These are phyloP conservation scores for Camellia lanceoleosa DNA, from an alignment of 148 eudicot genomes.

Conservation along the genomic window DNA sequence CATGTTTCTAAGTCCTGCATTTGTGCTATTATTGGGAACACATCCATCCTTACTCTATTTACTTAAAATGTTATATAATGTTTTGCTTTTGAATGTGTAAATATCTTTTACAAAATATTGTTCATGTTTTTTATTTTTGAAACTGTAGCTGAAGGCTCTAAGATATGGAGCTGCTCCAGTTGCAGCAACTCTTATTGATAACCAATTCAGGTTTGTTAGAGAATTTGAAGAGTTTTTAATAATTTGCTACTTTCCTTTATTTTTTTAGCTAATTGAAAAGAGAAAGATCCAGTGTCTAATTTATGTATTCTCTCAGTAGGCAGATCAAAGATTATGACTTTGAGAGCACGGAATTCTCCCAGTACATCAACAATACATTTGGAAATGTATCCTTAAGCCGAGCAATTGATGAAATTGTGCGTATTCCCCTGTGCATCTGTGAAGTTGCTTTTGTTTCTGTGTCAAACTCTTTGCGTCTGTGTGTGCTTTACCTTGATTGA, in stretches of 20 bases:
- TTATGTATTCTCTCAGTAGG: conserved; percentile 26
- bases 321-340: conserved; percentile 27
- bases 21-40: background rate
- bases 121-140: background rate
- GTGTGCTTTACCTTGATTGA: background rate
- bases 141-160: conserved; percentile 50
- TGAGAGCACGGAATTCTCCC: conserved; percentile 46
- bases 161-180: conserved; percentile 61
- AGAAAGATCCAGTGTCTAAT: background rate
- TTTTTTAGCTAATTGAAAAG: background rate
- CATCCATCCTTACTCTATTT: background rate
- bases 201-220: conserved; percentile 39
- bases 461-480: background rate
- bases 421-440: conserved; percentile 12
- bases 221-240: background rate
- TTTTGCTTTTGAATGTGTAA: background rate
- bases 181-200: conserved; percentile 26
- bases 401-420: conserved; percentile 60
- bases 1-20: background rate
- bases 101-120: background rate
- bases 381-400: conserved; percentile 43
- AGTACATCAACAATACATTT: conserved; percentile 39
- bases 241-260: background rate
- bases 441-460: background rate
- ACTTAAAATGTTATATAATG: background rate